These are phyloP conservation scores for Russula emetica DNA, from an alignment of 768 basidiomycete genomes.

Conservation along the genomic window DNA sequence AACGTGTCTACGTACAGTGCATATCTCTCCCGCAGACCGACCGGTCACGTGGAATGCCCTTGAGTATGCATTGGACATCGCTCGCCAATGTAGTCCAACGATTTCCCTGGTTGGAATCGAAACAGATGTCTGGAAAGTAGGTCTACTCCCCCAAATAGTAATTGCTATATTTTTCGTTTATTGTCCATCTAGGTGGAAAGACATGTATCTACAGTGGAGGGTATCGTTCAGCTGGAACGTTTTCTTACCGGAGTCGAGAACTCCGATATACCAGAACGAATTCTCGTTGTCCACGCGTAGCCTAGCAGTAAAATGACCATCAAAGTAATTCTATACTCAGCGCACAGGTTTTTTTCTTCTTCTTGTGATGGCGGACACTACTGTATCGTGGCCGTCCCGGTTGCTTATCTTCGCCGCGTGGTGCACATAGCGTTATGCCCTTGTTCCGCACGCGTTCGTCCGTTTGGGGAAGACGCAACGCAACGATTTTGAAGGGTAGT, in stretches of 20 bases:
- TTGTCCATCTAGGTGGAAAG: slow-evolving; percentile 17
- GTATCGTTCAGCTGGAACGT: slow-evolving; percentile 1
- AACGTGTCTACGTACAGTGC: slow-evolving; percentile 49
- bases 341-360: no score
- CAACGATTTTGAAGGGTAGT: no score
- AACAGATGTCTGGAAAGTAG: slow-evolving; percentile 67
- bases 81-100: slow-evolving; percentile 46
- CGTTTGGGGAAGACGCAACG: no score
- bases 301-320: background rate
- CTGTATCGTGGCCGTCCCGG: no score
- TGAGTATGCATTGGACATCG: slow-evolving; percentile 38
- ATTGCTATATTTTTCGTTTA: background rate
- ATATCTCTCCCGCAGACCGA: slow-evolving; percentile 48
- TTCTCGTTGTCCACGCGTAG: slow-evolving; percentile 11
- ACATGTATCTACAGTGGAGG: background rate
- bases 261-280: slow-evolving; percentile 19
- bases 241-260: background rate
- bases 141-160: slow-evolving; percentile 14
- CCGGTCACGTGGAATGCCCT: slow-evolving; percentile 18
- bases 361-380: no score
- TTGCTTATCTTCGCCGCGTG: no score
- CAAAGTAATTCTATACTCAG: background rate
- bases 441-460: no score
- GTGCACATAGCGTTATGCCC: background rate
- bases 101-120: slow-evolving; percentile 64